Percentiles rank a stretch among this genome's conserved stretches.
Conservation (phyloP, 305 asterid genomes). For the Fraxinus platypoda region DNA sequence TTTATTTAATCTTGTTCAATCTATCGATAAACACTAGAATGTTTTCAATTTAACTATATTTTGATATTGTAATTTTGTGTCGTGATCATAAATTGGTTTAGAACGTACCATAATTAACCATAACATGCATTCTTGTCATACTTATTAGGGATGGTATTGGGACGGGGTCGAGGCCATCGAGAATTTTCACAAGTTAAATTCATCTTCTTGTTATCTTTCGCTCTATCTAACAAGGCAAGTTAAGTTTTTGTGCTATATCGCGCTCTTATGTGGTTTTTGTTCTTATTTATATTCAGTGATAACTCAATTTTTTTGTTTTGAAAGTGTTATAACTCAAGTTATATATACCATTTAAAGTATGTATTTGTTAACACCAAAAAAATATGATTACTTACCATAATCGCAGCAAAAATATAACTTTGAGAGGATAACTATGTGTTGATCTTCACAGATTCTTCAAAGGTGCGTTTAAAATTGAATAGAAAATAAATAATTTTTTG, state of each 20-base stretch:
- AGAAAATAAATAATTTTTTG: not conserved
- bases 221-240: not conserved
- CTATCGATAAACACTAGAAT: not conserved
- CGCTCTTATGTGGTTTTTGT: not conserved
- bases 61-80: not conserved
- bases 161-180: not conserved
- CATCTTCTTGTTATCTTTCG: not conserved
- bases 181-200: too few relatives aligned
- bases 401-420: not conserved
- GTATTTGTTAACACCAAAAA: not conserved
- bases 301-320: not conserved
- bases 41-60: not conserved
- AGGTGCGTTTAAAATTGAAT: not conserved
- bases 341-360: not conserved
- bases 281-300: not conserved
- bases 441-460: not conserved
- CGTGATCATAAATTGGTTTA: not conserved
- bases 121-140: not conserved
- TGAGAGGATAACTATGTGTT: not conserved
- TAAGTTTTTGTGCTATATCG: not conserved
- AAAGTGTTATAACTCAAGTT: not conserved
- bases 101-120: not conserved
- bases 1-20: not conserved
- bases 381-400: not conserved
- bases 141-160: not conserved